Conservation (phyloP, 1,284 basidiomycete genomes). For the Kalmanozyma brasiliensis region DNA sequence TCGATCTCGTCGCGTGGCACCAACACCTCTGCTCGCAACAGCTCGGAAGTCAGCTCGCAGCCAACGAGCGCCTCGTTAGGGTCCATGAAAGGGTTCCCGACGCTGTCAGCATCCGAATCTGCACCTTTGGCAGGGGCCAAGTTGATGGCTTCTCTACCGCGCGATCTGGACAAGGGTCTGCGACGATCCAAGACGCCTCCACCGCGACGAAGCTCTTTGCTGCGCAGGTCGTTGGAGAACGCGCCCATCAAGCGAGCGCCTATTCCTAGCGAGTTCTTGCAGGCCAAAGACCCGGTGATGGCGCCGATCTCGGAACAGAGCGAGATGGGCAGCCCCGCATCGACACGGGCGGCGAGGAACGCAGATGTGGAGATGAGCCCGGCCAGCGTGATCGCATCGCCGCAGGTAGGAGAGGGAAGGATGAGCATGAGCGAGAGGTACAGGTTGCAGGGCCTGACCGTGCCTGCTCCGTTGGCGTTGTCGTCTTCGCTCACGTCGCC, state of each 20-base stretch:
- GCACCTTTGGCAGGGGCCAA: constrained; percentile 3
- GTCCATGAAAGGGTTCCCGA: constrained; percentile 9
- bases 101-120: background rate
- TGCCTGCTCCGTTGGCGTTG: constrained; percentile 32
- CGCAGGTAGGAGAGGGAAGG: constrained; percentile 12
- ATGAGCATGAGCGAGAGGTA: constrained; percentile 50
- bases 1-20: constrained; percentile 48
- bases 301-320: constrained; percentile 45
- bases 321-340: constrained; percentile 38
- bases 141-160: constrained; percentile 6
- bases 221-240: constrained; percentile 20
- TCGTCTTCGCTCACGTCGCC: constrained; percentile 32
- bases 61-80: constrained; percentile 2
- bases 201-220: constrained; percentile 38
- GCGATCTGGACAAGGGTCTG: background rate
- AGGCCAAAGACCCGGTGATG: constrained; percentile 25
- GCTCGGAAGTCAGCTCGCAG: constrained; percentile 17
- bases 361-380: constrained; percentile 34
- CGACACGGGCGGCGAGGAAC: constrained; percentile 3
- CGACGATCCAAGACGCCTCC: constrained; percentile 20
- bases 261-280: constrained; percentile 24
- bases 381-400: constrained; percentile 10
- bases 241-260: constrained; percentile 10
- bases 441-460: constrained; percentile 27
- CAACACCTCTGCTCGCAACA: constrained; percentile 26